These are phyloP conservation scores for Clarireedia homoeocarpa DNA, from an alignment of 2,329 filamentous ascomycete genomes.

Conservation along the genomic window DNA sequence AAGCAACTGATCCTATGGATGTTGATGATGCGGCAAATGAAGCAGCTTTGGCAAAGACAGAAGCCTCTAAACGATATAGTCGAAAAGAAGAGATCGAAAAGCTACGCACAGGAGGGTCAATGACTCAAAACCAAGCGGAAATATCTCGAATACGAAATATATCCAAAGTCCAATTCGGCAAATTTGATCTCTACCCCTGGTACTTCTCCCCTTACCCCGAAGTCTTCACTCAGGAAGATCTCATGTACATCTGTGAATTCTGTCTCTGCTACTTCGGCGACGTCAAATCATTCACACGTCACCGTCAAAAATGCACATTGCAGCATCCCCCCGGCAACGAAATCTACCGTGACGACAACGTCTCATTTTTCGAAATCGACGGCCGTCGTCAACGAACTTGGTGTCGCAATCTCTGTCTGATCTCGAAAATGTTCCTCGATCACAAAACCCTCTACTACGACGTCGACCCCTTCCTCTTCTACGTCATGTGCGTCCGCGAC, in stretches of 20 bases:
- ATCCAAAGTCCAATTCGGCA: constrained; percentile 88
- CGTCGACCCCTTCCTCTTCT: constrained; percentile 98
- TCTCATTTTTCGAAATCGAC: constrained; percentile 97
- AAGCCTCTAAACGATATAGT: constrained; percentile 45
- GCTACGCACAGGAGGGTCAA: constrained; percentile 84
- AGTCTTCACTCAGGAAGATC: constrained; percentile 76
- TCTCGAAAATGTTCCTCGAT: constrained; percentile 94
- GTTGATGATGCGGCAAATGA: constrained; percentile 41
- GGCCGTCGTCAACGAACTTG: constrained; percentile 89
- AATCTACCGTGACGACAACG: constrained; percentile 89
- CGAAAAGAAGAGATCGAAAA: constrained; percentile 95
- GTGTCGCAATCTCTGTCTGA: constrained; percentile 89
- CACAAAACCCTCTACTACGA: constrained; percentile 99
- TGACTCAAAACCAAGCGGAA: constrained; percentile 98
- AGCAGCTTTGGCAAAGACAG: constrained; percentile 26
- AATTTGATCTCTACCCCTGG: constrained; percentile 90
- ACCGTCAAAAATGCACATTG: constrained; percentile 82
- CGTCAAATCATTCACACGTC: constrained; percentile 72
- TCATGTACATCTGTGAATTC: constrained; percentile 96
- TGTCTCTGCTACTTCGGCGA: constrained; percentile 88
- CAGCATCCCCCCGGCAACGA: constrained; percentile 95
- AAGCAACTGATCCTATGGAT: constrained; percentile 39
- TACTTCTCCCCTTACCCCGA: constrained; percentile 98
- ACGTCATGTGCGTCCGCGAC: constrained; percentile 88
- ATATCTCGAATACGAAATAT: constrained; percentile 94